Percentiles rank a stretch among this genome's conserved stretches.
phyloP scores from a whole-genome alignment of 202 grass and related monocot species.

The Elaeis oleifera region DNA sequence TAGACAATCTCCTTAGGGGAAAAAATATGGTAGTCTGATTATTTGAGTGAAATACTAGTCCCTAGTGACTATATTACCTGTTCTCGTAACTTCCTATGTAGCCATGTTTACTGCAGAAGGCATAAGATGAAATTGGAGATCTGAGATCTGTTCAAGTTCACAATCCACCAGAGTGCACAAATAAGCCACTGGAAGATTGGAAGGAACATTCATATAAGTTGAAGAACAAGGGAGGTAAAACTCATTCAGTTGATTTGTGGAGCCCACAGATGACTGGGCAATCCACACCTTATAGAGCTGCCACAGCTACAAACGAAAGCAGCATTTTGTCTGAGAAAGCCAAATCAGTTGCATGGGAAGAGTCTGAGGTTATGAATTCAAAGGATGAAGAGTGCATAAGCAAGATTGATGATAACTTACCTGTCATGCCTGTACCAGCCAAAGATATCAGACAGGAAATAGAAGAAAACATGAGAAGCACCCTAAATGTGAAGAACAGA shows the following conservation, averaged over 20 bases:
- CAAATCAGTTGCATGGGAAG: conserved; percentile 16
- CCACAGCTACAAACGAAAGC: not conserved
- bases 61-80: no score
- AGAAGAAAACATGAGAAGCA: conserved; percentile 15
- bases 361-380: conserved; percentile 2
- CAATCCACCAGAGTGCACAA: not conserved
- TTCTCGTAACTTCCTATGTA: not conserved
- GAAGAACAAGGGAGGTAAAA: not conserved
- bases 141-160: not conserved
- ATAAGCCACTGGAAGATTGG: not conserved
- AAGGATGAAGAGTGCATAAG: conserved; percentile 24
- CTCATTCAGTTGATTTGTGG: not conserved
- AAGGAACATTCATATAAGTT: not conserved
- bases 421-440: conserved; percentile 19
- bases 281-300: not conserved
- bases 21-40: no score
- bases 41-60: no score
- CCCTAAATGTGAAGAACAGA: not conserved
- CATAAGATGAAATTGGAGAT: not conserved
- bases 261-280: not conserved
- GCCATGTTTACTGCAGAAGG: not conserved
- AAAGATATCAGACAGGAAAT: conserved; percentile 16
- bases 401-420: conserved; percentile 21
- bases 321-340: not conserved
- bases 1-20: no score